Evolutionary conservation across 805 yeast genomes (phyloP), one percentile per base, ranked within the genome.

Genomic region (Wilhelminamyces savonicus): DNA sequence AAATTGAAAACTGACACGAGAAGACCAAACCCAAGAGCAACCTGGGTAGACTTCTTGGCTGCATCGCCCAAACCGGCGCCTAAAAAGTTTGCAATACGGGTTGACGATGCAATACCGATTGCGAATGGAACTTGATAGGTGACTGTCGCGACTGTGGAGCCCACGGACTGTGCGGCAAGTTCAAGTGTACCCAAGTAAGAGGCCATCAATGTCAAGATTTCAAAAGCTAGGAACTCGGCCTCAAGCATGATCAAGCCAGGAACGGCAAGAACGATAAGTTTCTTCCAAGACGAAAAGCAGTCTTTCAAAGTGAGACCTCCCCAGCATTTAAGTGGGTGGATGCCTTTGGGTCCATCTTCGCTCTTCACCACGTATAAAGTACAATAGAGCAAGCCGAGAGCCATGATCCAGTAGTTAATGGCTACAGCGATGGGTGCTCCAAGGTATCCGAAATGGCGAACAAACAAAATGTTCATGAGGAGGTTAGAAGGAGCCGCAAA

Each of bases 351-450:
- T 5, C 76, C 60, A 31, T 61, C 57, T 21, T 58, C 54, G 5
- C 62, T 50, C 27, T 53, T 50, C 4, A 63, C 55, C n/a, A 52
- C 48, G 33, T 45, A 59, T 3, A 59, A 21, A 1, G 72, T 61
- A 24, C 62, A 57, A 13, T 56, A 35, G 4, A 59, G 41, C 22
- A 74, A 50, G 13, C 71, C 67, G 13, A 61, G 18, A 4, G 74
- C 72, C 79, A 74, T 73, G 11, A 69, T 37, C 74, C 77, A 71
- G 43, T 72, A 72, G 38, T 73, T 73, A 27, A 72, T 68, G 8
- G 71, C 69, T 12, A 73, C 76, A 3, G 78, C 72, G n/a, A 72
- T 50, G 5, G 80, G 79, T 2, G 78, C 78, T 5, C 80, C 80
- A 28, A 67, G 46, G 44, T 71, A 74, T 1, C 80, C 80, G 48